Percentiles rank a stretch among this genome's conserved stretches.
Evolutionary conservation across 2,329 filamentous ascomycete genomes (phyloP).

Genomic region (Aspergillus pseudoglaucus): DNA sequence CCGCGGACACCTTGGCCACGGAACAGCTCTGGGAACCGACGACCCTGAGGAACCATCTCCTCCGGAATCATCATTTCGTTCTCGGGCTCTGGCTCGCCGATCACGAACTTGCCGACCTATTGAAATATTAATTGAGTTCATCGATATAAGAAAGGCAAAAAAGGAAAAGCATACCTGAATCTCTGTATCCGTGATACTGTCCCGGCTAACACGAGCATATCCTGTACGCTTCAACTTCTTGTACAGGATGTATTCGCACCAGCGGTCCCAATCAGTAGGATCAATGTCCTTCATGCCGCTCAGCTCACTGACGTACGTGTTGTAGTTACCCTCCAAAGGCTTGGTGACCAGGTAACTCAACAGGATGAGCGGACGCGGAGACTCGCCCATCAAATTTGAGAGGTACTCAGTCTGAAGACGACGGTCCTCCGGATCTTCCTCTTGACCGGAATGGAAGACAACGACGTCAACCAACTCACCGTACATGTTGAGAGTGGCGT

Average conservation of each 20-base stretch:
- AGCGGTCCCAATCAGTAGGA: constrained; percentile 85
- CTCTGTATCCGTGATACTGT: constrained; percentile 94
- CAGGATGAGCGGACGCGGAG: constrained; percentile 71
- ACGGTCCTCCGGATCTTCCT: constrained; percentile 90
- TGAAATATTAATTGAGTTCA: constrained; percentile 9
- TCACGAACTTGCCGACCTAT: constrained; percentile 80
- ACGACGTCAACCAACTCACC: constrained; percentile 86
- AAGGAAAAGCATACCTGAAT: constrained; percentile 58
- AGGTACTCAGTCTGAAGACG: constrained; percentile 82
- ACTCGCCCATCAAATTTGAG: constrained; percentile 77
- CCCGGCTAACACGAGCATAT: constrained; percentile 81
- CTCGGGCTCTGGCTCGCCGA: constrained; percentile 63
- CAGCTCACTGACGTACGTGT: constrained; percentile 78
- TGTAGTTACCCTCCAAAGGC: constrained; percentile 89
- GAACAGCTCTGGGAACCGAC: constrained; percentile 80
- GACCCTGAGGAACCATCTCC: constrained; percentile 65
- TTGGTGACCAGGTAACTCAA: constrained; percentile 90
- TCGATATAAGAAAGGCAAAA: neutral
- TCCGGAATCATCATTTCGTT: constrained; percentile 63
- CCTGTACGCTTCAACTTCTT: constrained; percentile 79
- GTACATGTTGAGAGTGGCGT: constrained; percentile 92
- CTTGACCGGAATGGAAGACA: constrained; percentile 97
- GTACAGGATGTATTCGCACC: constrained; percentile 98
- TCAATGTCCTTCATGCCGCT: constrained; percentile 97
- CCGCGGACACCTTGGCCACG: constrained; percentile 78